Conservation (phyloP, 345 rosid genomes). For the Corymbia maculata region DNA sequence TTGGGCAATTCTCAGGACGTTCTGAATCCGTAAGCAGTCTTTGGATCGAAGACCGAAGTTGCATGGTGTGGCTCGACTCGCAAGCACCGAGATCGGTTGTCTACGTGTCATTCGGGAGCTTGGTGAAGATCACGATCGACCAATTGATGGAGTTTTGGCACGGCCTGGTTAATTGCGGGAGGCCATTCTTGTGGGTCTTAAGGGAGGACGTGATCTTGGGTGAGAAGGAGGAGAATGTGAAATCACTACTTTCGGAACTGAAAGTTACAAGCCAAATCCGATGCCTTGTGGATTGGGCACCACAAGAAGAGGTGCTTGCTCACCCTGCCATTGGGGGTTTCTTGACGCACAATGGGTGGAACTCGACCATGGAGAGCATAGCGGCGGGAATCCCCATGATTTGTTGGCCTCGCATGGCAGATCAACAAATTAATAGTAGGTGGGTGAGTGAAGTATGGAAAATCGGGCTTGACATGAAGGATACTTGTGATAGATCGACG, state of each 20-base stretch:
- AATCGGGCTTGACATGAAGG: neutral
- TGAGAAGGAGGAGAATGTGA: neutral
- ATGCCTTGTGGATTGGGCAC: neutral
- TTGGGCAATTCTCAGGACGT: neutral
- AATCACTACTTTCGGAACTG: neutral
- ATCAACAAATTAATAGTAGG: neutral
- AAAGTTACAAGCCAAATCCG: neutral
- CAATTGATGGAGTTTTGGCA: neutral
- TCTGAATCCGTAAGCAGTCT: neutral
- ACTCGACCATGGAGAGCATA: neutral
- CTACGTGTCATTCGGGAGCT: neutral
- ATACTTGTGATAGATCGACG: neutral
- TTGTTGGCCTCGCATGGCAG: neutral
- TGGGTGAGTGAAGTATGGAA: neutral
- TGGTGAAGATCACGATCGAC: neutral
- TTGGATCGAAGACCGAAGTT: neutral
- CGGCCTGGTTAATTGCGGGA: neutral
- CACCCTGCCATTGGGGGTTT: neutral
- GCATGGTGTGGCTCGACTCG: neutral
- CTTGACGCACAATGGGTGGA: neutral
- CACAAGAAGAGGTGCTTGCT: neutral
- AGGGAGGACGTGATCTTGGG: neutral
- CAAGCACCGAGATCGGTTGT: neutral
- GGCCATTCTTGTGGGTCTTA: neutral
- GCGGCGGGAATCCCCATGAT: neutral